A percentile compares a stretch with the other conserved stretches of the same genome.
phyloP scores from a whole-genome alignment of 306 rosid species.

The Begonia fuchsioides region DNA sequence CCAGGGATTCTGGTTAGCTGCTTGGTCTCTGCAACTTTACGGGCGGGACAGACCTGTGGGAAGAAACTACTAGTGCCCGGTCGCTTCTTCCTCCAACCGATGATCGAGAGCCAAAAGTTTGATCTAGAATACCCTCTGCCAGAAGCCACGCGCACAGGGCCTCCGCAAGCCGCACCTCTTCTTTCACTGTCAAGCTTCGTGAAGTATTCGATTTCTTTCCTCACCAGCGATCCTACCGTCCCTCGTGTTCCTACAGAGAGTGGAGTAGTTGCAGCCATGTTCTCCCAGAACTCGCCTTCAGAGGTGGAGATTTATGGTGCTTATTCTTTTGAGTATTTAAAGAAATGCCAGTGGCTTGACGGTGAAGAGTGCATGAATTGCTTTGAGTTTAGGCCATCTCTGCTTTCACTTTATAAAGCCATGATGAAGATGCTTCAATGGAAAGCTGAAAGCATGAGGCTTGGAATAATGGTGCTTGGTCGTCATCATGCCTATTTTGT shows the following conservation, averaged over 20 bases:
- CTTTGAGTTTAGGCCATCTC: constrained; percentile 26
- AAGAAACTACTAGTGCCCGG: constrained; percentile 20
- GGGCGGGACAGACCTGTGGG: constrained; percentile 34
- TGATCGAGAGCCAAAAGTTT: constrained; percentile 43
- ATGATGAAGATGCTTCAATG: constrained; percentile 17
- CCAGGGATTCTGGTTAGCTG: constrained; percentile 32
- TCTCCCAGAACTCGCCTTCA: constrained; percentile 17
- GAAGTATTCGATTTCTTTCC: no score
- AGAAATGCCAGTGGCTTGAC: constrained; percentile 26
- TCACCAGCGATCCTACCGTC: no score
- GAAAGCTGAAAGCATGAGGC: constrained; percentile 25
- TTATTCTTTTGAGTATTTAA: constrained; percentile 2
- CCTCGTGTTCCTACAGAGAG: constrained; percentile 72
- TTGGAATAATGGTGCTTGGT: no score
- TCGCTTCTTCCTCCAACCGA: constrained; percentile 47
- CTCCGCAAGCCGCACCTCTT: no score
- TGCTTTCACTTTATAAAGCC: constrained; percentile 13
- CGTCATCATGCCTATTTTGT: constrained; percentile 15
- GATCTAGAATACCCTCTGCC: constrained; percentile 20
- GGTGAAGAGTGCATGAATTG: constrained; percentile 20
- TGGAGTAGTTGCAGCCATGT: constrained; percentile 53
- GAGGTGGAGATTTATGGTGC: constrained; percentile 27
- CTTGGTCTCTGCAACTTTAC: constrained; percentile 32
- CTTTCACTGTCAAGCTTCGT: no score
- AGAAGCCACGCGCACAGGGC: no score